Evolutionary conservation across 306 rosid genomes (phyloP), one percentile per base, ranked within the genome.

Genomic region (Vigna nakashimae): DNA sequence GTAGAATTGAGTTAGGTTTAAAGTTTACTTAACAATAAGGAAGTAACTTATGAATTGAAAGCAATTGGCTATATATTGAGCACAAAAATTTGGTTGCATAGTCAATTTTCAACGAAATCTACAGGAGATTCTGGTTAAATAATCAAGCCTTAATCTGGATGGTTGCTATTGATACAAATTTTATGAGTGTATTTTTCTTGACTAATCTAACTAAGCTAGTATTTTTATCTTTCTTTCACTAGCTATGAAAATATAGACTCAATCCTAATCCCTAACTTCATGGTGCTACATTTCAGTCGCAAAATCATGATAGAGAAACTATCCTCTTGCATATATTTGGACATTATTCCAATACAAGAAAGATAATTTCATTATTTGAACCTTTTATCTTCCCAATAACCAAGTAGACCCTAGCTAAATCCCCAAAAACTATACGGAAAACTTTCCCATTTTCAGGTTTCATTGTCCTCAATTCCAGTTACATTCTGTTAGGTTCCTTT

Each of bases 51-150:
- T n/a, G 81, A 53, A 67, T 50, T 26, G 68, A 55, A 8, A n/a
- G 38, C 45, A 77, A 67, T 42, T 77, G 81, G 10, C 49, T 53
- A 67, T 66, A 14, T 38, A n/a, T 15, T 36, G 55, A 65, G 73
- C 58, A 55, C 5, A 76, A 14, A 20, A 24, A 22, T 51, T 52
- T 52, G 73, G 73, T 20, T 38, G 30, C 3, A 51, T 22, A 9
- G 4, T 9, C 30, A 51, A 18, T 32, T 76, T 65, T 65, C 65
- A 52, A 26, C 4, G 14, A n/a, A 59, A 40, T 30, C 14, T 74
- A 30, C 22, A 17, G 79, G 49, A 74, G 58, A 74, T 28, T 74
- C 32, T 1, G 11, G 49, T 48, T 14, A 75, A 62, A 17, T 16
- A 63, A 49, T 48, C 51, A n/a, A 62, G 40, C 38, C 71, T 58